Evolutionary conservation across 768 basidiomycete genomes (phyloP).

Genomic region (Collybia mongolica): DNA sequence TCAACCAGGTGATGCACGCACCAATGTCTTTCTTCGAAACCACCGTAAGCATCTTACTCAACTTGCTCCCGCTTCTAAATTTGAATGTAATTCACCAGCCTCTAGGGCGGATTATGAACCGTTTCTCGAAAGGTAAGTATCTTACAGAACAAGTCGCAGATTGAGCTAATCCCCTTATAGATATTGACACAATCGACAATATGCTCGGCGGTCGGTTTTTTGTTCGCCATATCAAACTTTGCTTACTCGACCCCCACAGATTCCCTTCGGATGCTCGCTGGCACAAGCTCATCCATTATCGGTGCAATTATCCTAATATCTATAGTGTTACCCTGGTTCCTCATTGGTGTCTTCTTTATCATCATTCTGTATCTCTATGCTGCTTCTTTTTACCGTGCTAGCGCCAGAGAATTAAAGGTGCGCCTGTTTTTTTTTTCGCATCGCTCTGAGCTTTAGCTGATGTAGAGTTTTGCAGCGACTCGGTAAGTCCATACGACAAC

Average conservation of each 20-base stretch:
- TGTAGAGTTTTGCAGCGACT: conserved; percentile 41
- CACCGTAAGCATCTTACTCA: conserved; percentile 42
- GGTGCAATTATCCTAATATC: conserved; percentile 80
- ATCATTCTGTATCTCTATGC: conserved; percentile 62
- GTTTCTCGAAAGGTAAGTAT: conserved; percentile 72
- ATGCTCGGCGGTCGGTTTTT: conserved; percentile 48
- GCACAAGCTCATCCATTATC: conserved; percentile 61
- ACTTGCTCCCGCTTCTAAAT: neutral
- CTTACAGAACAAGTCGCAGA: neutral
- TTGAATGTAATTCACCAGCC: conserved; percentile 39
- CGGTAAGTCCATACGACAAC: conserved; percentile 30
- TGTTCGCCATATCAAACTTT: neutral
- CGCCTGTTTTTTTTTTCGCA: neutral
- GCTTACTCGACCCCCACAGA: conserved; percentile 33
- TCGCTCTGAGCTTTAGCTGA: neutral
- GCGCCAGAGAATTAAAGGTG: conserved; percentile 85
- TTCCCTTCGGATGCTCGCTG: conserved; percentile 69
- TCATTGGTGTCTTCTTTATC: conserved; percentile 68
- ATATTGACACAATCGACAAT: conserved; percentile 83
- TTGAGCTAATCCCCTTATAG: conserved; percentile 24
- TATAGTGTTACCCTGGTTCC: conserved; percentile 81
- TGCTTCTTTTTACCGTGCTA: conserved; percentile 81
- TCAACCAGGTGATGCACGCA: conserved; percentile 73
- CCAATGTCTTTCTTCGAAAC: conserved; percentile 93
- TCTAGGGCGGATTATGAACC: conserved; percentile 86